These are phyloP conservation scores for Barnettozyma pratensis DNA, from an alignment of 805 yeast species.

Conservation along the genomic window DNA sequence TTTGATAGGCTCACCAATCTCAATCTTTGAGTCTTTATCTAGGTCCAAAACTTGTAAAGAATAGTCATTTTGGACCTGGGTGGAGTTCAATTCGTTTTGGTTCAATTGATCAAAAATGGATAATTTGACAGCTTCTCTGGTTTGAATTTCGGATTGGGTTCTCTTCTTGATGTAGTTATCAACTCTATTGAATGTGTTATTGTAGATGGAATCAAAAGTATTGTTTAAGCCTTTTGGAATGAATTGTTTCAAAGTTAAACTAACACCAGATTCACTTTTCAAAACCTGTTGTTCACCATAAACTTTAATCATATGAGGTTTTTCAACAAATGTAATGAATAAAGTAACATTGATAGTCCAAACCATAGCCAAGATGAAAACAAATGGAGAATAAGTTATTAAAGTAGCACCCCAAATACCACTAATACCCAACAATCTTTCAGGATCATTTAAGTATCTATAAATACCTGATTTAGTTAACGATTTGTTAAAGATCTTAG, in stretches of 20 bases:
- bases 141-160: slow-evolving; percentile 18
- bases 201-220: slow-evolving; percentile 39
- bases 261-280: slow-evolving; percentile 44
- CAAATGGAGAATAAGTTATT: slow-evolving; percentile 48
- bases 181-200: slow-evolving; percentile 36
- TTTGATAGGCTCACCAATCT: slow-evolving; percentile 48
- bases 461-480: slow-evolving; percentile 77
- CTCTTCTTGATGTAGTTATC: slow-evolving; percentile 22
- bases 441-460: slow-evolving; percentile 79
- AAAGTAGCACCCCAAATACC: slow-evolving; percentile 73
- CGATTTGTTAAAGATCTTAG: slow-evolving; percentile 42
- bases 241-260: slow-evolving; percentile 31
- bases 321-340: slow-evolving; percentile 70
- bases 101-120: slow-evolving; percentile 2
- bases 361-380: slow-evolving; percentile 47
- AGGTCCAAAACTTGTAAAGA: slow-evolving; percentile 20
- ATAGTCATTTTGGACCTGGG: slow-evolving; percentile 23
- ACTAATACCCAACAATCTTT: slow-evolving; percentile 69
- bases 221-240: slow-evolving; percentile 33
- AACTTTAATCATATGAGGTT: slow-evolving; percentile 69
- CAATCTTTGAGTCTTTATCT: slow-evolving; percentile 17
- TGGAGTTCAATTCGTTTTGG: slow-evolving; percentile 15
- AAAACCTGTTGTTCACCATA: slow-evolving; percentile 62
- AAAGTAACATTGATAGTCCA: slow-evolving; percentile 66
- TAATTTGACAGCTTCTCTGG: slow-evolving; percentile 6